phyloP scores from a whole-genome alignment of 2,329 filamentous ascomycete species.

The Penicillium hordei region DNA sequence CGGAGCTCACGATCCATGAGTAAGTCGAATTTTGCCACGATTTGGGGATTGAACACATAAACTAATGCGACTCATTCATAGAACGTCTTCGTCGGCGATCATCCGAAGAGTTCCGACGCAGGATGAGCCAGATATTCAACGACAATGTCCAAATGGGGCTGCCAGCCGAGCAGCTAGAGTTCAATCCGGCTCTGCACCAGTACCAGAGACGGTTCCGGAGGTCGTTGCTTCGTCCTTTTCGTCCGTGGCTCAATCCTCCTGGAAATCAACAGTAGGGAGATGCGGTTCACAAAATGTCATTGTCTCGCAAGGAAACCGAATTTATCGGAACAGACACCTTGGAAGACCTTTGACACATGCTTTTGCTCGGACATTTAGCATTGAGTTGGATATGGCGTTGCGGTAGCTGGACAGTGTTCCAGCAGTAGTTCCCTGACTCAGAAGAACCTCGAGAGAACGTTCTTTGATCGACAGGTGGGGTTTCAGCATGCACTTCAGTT shows the following conservation, averaged over 20 bases:
- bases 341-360: background rate
- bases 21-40: slow-evolving; percentile 12
- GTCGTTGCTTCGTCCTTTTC: slow-evolving; percentile 19
- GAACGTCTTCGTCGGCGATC: slow-evolving; percentile 28
- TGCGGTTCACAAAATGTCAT: background rate
- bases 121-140: slow-evolving; percentile 35
- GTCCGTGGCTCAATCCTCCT: slow-evolving; percentile 1
- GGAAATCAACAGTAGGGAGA: background rate
- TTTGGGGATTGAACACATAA: background rate
- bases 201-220: slow-evolving; percentile 10
- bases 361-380: slow-evolving; percentile 1
- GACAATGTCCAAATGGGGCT: slow-evolving; percentile 27
- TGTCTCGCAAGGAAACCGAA: background rate
- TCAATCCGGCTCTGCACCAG: slow-evolving; percentile 19
- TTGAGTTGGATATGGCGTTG: background rate
- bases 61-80: slow-evolving; percentile 5
- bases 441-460: background rate
- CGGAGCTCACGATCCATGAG: slow-evolving; percentile 14
- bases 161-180: slow-evolving; percentile 28
- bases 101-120: slow-evolving; percentile 35
- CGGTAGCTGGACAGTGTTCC: background rate
- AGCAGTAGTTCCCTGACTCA: background rate
- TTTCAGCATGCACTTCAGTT: background rate
- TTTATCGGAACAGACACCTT: background rate
- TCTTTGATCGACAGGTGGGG: background rate